Evolutionary conservation across 768 basidiomycete genomes (phyloP).

Genomic region (Pleurotus platypus): DNA sequence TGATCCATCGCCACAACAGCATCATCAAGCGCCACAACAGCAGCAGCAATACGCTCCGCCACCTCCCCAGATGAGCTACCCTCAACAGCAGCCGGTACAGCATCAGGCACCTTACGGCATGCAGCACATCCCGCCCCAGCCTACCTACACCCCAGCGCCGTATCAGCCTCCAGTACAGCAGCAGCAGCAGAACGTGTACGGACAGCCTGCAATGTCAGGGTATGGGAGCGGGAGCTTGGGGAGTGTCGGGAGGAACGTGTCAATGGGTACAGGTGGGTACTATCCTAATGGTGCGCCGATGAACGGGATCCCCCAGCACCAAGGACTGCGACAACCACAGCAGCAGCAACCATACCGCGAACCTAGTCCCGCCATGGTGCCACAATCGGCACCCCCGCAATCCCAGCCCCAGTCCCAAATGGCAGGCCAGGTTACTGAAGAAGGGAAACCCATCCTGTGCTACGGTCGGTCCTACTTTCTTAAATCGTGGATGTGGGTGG

Average conservation of each 20-base stretch:
- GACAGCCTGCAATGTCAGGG: background rate
- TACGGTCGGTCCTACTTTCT: slow-evolving; percentile 58
- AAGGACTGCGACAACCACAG: slow-evolving; percentile 26
- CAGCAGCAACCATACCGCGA: slow-evolving; percentile 35
- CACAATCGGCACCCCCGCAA: slow-evolving; percentile 51
- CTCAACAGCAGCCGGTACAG: background rate
- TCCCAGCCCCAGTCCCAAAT: slow-evolving; percentile 17
- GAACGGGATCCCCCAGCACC: slow-evolving; percentile 25
- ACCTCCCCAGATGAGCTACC: slow-evolving; percentile 2
- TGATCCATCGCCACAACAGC: slow-evolving; percentile 24
- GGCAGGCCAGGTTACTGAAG: slow-evolving; percentile 77
- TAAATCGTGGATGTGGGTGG: background rate
- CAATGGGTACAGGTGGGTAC: slow-evolving; percentile 1
- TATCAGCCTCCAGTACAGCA: slow-evolving; percentile 18
- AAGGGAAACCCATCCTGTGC: slow-evolving; percentile 80
- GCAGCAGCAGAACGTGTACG: background rate
- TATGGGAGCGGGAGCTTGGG: slow-evolving; percentile 1
- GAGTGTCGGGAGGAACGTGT: background rate
- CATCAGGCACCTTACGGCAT: slow-evolving; percentile 20
- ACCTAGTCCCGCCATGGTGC: slow-evolving; percentile 36
- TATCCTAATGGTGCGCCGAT: background rate
- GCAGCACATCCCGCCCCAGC: slow-evolving; percentile 11
- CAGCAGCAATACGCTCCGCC: background rate
- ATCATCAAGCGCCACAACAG: slow-evolving; percentile 1
- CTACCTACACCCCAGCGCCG: slow-evolving; percentile 15